Evolutionary conservation across 495 filamentous ascomycete genomes (phyloP).

Genomic region (Hypoxylon lienhwacheense): DNA sequence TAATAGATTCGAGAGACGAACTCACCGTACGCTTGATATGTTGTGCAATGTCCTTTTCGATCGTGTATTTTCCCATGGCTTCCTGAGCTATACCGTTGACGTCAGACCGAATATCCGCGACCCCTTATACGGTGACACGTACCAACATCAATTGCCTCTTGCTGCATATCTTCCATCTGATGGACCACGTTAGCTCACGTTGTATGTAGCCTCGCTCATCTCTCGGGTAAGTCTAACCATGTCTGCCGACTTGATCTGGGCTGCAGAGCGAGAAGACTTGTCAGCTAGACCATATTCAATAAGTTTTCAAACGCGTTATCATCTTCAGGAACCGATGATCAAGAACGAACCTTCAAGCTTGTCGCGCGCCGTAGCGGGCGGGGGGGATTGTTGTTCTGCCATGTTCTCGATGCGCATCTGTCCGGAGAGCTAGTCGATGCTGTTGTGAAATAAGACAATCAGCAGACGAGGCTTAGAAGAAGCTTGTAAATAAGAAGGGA

Average conservation of each 20-base stretch:
- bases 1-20: background rate
- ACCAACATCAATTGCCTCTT: slow-evolving; percentile 92
- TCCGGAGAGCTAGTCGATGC: background rate
- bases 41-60: slow-evolving; percentile 99
- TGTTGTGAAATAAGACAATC: background rate
- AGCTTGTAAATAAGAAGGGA: too few species aligned
- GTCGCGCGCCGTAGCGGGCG: slow-evolving; percentile 28
- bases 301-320: too few species aligned
- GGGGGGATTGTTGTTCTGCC: slow-evolving; percentile 37
- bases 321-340: too few species aligned
- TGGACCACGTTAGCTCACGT: slow-evolving; percentile 34
- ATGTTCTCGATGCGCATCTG: slow-evolving; percentile 14
- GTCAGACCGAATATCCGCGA: slow-evolving; percentile 6
- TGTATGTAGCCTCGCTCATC: background rate
- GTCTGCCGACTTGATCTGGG: slow-evolving; percentile 93
- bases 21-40: slow-evolving; percentile 94
- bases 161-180: slow-evolving; percentile 95
- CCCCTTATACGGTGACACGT: slow-evolving; percentile 44
- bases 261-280: slow-evolving; percentile 49
- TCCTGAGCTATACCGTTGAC: slow-evolving; percentile 67
- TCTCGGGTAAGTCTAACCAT: slow-evolving; percentile 71
- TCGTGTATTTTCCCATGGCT: slow-evolving; percentile 87
- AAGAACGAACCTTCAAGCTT: slow-evolving; percentile 38
- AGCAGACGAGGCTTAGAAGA: background rate
- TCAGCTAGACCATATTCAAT: slow-evolving; percentile 20